Conservation (phyloP, 352 stramenopile genomes). For the Aphanomyces euteiches region DNA sequence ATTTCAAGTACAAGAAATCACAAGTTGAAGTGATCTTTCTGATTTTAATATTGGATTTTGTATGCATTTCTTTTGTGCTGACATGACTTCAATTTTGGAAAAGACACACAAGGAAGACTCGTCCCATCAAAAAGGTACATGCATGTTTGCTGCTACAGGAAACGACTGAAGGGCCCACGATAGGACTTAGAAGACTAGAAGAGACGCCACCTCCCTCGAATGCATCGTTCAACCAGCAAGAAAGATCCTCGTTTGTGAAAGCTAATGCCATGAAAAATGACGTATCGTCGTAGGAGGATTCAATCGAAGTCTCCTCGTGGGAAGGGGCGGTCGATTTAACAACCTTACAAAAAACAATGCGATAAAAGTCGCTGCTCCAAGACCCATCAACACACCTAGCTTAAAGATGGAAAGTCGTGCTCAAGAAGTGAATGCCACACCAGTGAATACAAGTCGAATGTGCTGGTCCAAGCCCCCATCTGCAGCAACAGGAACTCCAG, state of each 20-base stretch:
- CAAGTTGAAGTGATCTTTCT: not conserved
- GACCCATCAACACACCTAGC: constrained; percentile 77
- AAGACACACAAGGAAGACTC: too few relatives aligned
- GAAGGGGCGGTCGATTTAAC: constrained; percentile 20
- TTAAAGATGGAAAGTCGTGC: constrained; percentile 49
- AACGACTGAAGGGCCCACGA: too few relatives aligned
- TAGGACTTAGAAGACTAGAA: too few relatives aligned
- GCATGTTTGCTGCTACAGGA: too few relatives aligned
- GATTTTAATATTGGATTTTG: constrained; percentile 4
- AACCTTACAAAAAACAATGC: constrained; percentile 25
- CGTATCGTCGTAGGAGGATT: constrained; percentile 7
- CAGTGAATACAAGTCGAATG: constrained; percentile 36
- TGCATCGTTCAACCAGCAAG: not conserved
- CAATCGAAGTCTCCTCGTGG: constrained; percentile 13
- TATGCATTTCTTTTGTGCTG: not conserved
- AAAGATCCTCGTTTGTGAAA: too few relatives aligned
- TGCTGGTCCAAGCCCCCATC: constrained; percentile 36
- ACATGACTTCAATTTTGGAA: too few relatives aligned
- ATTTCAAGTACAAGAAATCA: constrained; percentile 1
- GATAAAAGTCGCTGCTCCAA: constrained; percentile 39
- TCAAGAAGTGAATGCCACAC: constrained; percentile 44
- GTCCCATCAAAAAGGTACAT: too few relatives aligned
- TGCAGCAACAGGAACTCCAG: not conserved
- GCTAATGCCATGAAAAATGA: too few relatives aligned
- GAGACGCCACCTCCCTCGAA: too few relatives aligned